Conservation (phyloP, 257 asterid genomes). For the Solanum peruvianum region DNA sequence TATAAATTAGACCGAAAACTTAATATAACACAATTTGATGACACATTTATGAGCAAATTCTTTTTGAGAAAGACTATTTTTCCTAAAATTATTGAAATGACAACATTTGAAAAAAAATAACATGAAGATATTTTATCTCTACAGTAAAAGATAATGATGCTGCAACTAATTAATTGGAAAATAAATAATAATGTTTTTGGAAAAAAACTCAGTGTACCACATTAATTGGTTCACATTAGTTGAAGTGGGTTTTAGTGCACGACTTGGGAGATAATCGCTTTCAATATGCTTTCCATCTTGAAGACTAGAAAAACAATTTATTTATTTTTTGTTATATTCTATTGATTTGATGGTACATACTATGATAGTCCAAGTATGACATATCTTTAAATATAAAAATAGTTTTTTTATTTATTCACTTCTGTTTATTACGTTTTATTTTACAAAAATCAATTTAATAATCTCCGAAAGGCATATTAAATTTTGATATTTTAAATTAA, state of each 20-base stretch:
- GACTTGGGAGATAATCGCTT: neutral
- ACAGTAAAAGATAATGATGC: too few relatives aligned
- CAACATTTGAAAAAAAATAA: neutral
- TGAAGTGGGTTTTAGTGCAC: neutral
- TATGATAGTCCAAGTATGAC: neutral
- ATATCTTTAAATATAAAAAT: too few relatives aligned
- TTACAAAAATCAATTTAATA: too few relatives aligned
- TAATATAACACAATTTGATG: neutral
- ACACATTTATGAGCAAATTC: neutral
- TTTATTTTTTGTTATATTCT: neutral
- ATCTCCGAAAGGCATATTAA: neutral
- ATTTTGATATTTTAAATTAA: too few relatives aligned
- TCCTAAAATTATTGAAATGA: neutral
- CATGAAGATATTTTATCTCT: neutral
- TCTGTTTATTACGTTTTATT: too few relatives aligned
- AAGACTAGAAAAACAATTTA: neutral
- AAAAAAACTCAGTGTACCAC: too few relatives aligned
- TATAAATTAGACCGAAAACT: too few relatives aligned
- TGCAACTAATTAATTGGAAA: neutral
- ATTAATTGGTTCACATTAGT: neutral
- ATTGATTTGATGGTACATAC: neutral
- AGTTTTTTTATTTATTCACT: too few relatives aligned
- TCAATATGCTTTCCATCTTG: neutral
- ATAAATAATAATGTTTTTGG: neutral
- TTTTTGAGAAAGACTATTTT: neutral